Evolutionary conservation across 192 early-diverging fungal genomes (phyloP).

Genomic region (Thamnidium elegans): DNA sequence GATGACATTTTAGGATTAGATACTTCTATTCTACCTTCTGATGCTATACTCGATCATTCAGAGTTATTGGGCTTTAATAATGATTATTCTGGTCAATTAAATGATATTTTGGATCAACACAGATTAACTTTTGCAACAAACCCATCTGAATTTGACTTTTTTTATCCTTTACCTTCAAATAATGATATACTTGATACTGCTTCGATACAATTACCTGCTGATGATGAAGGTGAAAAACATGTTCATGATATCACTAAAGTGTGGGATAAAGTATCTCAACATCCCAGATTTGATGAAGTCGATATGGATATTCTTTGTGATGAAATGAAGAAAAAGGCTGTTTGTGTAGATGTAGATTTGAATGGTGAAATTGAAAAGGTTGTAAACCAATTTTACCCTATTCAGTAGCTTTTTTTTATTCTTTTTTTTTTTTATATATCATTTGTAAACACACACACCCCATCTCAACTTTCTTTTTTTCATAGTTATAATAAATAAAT

Average conservation of each 20-base stretch:
- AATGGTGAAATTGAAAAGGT: conserved; percentile 6
- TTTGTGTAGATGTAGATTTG: conserved; percentile 35
- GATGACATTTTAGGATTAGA: conserved; percentile 2
- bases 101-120: not conserved
- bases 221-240: not conserved
- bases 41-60: not conserved
- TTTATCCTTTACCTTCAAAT: not conserved
- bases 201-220: not conserved
- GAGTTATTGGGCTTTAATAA: not conserved
- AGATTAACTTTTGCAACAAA: conserved; percentile 4
- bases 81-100: not conserved
- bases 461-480: not conserved
- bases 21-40: not conserved
- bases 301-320: conserved; percentile 51
- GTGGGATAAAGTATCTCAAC: conserved; percentile 50
- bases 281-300: conserved; percentile 56
- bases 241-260: conserved; percentile 31
- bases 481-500: conserved; percentile 10
- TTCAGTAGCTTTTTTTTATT: not conserved
- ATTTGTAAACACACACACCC: not conserved
- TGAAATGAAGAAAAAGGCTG: conserved; percentile 54
- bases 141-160: not conserved
- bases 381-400: conserved; percentile 7
- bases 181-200: not conserved
- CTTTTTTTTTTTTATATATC: not conserved